These are phyloP conservation scores for Coccomyxa sp. DNA, from an alignment of 139 green algal genomes.

Conservation along the genomic window DNA sequence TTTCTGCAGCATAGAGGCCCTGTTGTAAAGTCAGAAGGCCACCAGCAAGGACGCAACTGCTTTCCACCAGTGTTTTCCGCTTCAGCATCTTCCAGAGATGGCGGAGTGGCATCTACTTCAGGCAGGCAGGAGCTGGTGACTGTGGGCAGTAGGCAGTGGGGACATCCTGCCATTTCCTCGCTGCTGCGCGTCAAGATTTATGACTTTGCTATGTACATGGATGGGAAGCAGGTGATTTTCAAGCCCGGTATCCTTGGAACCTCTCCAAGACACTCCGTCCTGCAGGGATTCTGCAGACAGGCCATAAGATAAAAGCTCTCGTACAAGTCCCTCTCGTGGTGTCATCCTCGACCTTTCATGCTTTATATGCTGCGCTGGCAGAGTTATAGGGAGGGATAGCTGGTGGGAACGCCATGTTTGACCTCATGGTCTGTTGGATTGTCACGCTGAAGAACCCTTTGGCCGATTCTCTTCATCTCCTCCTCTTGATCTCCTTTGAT, in stretches of 20 bases:
- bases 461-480: too few species aligned
- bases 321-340: too few species aligned
- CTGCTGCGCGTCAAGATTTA: conserved; percentile 63
- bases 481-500: too few species aligned
- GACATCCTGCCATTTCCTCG: conserved; percentile 23
- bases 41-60: not conserved
- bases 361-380: too few species aligned
- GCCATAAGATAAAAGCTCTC: too few species aligned
- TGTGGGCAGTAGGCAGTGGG: conserved; percentile 44
- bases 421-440: too few species aligned
- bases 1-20: not conserved
- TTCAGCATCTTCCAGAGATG: not conserved
- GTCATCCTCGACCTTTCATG: too few species aligned
- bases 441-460: too few species aligned
- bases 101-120: not conserved
- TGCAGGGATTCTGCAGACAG: not conserved
- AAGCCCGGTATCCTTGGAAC: not conserved
- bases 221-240: conserved; percentile 33
- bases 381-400: too few species aligned
- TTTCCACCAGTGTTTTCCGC: not conserved
- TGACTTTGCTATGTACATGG: conserved; percentile 68
- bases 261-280: too few species aligned
- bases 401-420: too few species aligned
- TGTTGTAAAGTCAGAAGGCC: not conserved
- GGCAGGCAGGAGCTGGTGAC: conserved; percentile 44